Evolutionary conservation across 345 rosid species (phyloP).

Genomic region (Laguncularia racemosa): DNA sequence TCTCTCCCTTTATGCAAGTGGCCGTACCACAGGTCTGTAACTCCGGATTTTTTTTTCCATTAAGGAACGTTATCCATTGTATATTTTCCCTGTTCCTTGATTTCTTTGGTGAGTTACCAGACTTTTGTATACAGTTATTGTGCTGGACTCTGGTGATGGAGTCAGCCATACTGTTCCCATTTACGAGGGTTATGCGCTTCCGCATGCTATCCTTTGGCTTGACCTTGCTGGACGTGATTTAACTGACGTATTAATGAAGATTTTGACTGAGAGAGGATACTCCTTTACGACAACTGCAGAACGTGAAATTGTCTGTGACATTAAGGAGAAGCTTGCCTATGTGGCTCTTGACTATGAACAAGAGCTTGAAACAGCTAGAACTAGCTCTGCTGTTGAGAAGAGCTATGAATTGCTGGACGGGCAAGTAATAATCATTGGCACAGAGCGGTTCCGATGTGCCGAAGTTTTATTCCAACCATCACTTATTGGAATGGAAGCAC

Average conservation of each 20-base stretch:
- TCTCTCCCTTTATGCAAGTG: conserved; percentile 59
- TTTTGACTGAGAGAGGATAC: conserved; percentile 36
- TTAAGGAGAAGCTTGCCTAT: conserved; percentile 30
- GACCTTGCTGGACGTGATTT: conserved; percentile 59
- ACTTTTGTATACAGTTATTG: conserved; percentile 30
- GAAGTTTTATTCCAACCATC: conserved; percentile 33
- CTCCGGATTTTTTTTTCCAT: not conserved
- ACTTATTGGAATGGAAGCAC: conserved; percentile 31
- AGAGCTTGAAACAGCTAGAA: conserved; percentile 28
- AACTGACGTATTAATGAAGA: conserved; percentile 58
- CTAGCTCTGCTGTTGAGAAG: conserved; percentile 28
- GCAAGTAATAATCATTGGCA: conserved; percentile 27
- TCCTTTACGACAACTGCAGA: conserved; percentile 37
- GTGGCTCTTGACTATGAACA: conserved; percentile 30
- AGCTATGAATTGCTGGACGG: conserved; percentile 30
- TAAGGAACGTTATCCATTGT: too few species aligned
- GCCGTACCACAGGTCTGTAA: conserved; percentile 54
- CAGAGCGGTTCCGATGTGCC: conserved; percentile 30
- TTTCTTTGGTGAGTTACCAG: not conserved
- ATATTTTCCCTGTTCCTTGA: too few species aligned
- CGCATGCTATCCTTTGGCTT: conserved; percentile 59
- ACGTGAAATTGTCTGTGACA: conserved; percentile 30
- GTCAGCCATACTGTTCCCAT: conserved; percentile 62
- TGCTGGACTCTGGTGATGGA: conserved; percentile 57
- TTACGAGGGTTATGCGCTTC: conserved; percentile 61